Evolutionary conservation across 257 asterid genomes (phyloP).

Genomic region (Forsythia viridissima): DNA sequence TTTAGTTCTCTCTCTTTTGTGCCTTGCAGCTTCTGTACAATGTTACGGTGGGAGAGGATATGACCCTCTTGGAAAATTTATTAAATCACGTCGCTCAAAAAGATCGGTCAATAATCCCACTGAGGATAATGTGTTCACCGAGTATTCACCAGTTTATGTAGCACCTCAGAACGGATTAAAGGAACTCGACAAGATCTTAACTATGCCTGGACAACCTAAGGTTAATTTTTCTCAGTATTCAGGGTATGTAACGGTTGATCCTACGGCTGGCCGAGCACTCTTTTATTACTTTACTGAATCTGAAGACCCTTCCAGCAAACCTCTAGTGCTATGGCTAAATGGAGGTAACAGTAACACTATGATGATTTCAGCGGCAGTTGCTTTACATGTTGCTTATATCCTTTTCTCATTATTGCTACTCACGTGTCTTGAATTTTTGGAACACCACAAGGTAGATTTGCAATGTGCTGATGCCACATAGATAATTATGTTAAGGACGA

Average conservation of each 20-base stretch:
- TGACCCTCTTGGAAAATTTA: conserved; percentile 22
- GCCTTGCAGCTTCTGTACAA: conserved; percentile 20
- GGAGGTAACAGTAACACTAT: conserved; percentile 31
- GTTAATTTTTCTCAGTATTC: conserved; percentile 44
- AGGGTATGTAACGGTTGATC: conserved; percentile 43
- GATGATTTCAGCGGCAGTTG: not conserved
- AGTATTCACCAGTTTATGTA: conserved; percentile 25
- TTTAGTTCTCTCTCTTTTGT: conserved; percentile 20
- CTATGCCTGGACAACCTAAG: conserved; percentile 38
- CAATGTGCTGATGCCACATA: conserved; percentile 29
- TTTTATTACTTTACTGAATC: conserved; percentile 43
- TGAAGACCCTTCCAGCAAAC: conserved; percentile 30
- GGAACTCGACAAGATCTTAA: conserved; percentile 23
- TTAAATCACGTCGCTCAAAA: conserved; percentile 11
- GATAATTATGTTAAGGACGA: conserved; percentile 17
- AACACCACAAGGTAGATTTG: conserved; percentile 6
- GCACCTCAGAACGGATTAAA: conserved; percentile 32
- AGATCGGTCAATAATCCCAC: not conserved
- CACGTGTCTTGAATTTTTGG: conserved; percentile 22
- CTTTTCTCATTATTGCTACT: conserved; percentile 26
- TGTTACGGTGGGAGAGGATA: conserved; percentile 17
- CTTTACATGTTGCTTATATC: conserved; percentile 43
- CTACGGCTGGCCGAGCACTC: conserved; percentile 38
- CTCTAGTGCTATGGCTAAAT: conserved; percentile 47
- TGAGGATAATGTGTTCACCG: not conserved